Conservation (phyloP, 2,329 filamentous ascomycete species). For the Colletotrichum sp. region DNA sequence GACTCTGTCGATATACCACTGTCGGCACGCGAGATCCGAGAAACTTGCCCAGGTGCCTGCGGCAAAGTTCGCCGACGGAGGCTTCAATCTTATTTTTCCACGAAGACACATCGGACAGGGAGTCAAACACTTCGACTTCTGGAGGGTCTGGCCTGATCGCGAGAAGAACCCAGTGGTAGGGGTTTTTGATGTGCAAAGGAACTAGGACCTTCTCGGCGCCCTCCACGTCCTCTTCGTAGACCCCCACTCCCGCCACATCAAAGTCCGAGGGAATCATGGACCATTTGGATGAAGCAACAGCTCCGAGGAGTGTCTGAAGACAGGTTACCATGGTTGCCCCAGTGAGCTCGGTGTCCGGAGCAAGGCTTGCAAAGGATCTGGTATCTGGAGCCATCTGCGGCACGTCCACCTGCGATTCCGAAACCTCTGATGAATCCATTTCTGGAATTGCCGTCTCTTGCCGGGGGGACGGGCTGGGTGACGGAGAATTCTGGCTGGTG, state of each 20-base stretch:
- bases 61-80: background rate
- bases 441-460: background rate
- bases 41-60: background rate
- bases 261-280: background rate
- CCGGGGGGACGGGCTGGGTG: background rate
- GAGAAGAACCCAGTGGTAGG: background rate
- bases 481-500: background rate
- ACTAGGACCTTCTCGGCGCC: background rate
- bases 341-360: background rate
- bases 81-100: background rate
- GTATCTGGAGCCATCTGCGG: background rate
- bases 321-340: background rate
- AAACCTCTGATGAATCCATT: too few relatives aligned
- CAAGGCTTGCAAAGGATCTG: background rate
- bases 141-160: background rate
- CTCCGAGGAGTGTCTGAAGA: background rate
- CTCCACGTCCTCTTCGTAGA: background rate
- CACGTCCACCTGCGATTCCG: background rate
- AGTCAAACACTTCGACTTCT: background rate
- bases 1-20: background rate
- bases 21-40: background rate
- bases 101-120: background rate
- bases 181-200: background rate
- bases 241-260: background rate
- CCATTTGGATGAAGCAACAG: background rate